Evolutionary conservation across 2,329 filamentous ascomycete genomes (phyloP), one percentile per base, ranked within the genome.

Genomic region (Penicillium sp.): DNA sequence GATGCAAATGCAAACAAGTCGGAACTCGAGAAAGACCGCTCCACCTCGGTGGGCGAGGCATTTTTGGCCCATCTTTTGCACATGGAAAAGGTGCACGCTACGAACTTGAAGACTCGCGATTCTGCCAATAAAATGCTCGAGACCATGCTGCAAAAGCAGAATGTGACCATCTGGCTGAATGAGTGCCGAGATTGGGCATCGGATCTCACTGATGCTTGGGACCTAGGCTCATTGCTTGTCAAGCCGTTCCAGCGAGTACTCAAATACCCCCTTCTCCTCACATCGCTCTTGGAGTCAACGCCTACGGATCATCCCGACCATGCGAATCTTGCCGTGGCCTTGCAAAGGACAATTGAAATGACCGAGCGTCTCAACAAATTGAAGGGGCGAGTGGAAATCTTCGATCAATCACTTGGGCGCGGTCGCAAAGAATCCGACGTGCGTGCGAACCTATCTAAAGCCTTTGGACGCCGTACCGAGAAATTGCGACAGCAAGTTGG

Each of bases 221-320:
- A 96, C 70, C 74, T 99, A 54, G 92, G 97, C 70, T 96, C 94
- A 0, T 79, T 99, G n/a, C 82, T 99, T 17, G 93, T 99, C 67
- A 99, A 99, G 72, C 94, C 94, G 1, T 92, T 96, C 70, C 94
- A 99, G 73, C 85, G 94, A 41, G 87, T 97, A 56, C 87, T 93
- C 27, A 97, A 97, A 66, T 99, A 97, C 67, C 91, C 91, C 3
- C 86, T 96, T 39, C 79, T 99, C 33, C 84, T 99, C 37, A 84
- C 86, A 27, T 86, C 91, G 50, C 78, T 99, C 9, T 78, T 95
- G 20, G 86, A 91, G 56, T 83, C 87, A 50, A 97, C 93, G 0
- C 87, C 90, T 0, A 73, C 81, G 8, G 87, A 91, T 56, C 94
- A 99, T 67, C 92, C 93, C 0, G 94, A 99, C 70, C 84, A 87